Evolutionary conservation across 805 yeast species (phyloP).

Genomic region (Wickerhamiella bombiphila): DNA sequence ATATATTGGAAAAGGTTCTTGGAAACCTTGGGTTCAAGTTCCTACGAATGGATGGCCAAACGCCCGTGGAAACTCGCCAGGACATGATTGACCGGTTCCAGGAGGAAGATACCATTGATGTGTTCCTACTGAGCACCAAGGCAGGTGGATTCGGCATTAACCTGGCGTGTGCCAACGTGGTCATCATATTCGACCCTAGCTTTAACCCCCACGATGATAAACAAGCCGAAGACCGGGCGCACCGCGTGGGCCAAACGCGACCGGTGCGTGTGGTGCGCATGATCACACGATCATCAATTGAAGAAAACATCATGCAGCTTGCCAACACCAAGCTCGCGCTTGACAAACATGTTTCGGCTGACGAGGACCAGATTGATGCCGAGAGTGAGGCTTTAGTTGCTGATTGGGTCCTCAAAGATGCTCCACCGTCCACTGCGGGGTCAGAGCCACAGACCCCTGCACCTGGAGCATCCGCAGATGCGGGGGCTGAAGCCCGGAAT

Average conservation of each 20-base stretch:
- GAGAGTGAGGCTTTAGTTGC: slow-evolving; percentile 27
- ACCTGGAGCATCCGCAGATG: neutral
- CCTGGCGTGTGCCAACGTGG: slow-evolving; percentile 86
- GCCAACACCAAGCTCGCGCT: slow-evolving; percentile 85
- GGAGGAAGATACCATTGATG: slow-evolving; percentile 66
- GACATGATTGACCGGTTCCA: slow-evolving; percentile 79
- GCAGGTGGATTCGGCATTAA: slow-evolving; percentile 99
- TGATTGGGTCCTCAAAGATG: slow-evolving; percentile 21
- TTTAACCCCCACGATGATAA: slow-evolving; percentile 97
- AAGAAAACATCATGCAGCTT: slow-evolving; percentile 71
- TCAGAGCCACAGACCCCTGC: neutral
- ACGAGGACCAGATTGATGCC: slow-evolving; percentile 23
- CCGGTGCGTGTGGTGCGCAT: slow-evolving; percentile 69
- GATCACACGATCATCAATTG: slow-evolving; percentile 62
- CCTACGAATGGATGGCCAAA: slow-evolving; percentile 81
- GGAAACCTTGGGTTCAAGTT: slow-evolving; percentile 52
- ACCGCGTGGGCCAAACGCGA: slow-evolving; percentile 85
- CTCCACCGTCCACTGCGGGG: slow-evolving; percentile 4
- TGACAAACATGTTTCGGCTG: slow-evolving; percentile 35
- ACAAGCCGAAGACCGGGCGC: slow-evolving; percentile 98
- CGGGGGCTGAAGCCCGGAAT: neutral
- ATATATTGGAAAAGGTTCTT: slow-evolving; percentile 67
- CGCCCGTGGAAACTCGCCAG: slow-evolving; percentile 87
- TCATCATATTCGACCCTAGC: slow-evolving; percentile 80
- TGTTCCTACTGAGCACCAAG: slow-evolving; percentile 79